Evolutionary conservation across 2,329 filamentous ascomycete genomes (phyloP).

Genomic region (Pseudocercospora cruenta): DNA sequence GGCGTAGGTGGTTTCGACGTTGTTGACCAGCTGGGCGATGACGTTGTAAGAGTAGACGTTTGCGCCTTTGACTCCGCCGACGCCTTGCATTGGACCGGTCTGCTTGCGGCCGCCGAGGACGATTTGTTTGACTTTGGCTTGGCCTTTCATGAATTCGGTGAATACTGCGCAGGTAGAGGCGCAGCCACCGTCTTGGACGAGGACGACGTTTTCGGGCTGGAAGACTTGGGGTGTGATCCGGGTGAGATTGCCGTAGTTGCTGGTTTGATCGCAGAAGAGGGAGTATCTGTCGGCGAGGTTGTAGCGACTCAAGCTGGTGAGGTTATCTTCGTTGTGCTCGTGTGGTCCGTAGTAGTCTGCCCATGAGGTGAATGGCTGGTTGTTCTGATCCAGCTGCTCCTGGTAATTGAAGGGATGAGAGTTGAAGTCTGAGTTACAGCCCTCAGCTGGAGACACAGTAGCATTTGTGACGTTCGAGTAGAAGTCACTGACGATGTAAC

Average conservation of each 20-base stretch:
- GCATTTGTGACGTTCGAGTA: slow-evolving; percentile 1
- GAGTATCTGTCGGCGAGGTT: slow-evolving; percentile 34
- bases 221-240: slow-evolving; percentile 43
- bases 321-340: slow-evolving; percentile 34
- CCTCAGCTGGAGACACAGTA: not conserved
- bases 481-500: slow-evolving; percentile 33
- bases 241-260: slow-evolving; percentile 24
- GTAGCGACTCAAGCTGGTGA: slow-evolving; percentile 42
- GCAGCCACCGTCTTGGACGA: slow-evolving; percentile 48
- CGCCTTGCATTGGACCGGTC: slow-evolving; percentile 46
- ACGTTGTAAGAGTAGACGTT: slow-evolving; percentile 33
- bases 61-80: slow-evolving; percentile 47
- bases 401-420: slow-evolving; percentile 41
- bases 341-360: slow-evolving; percentile 42
- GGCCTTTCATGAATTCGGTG: slow-evolving; percentile 46
- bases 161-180: slow-evolving; percentile 49
- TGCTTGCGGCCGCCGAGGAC: slow-evolving; percentile 45
- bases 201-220: slow-evolving; percentile 44
- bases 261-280: not conserved
- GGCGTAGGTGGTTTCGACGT: slow-evolving; percentile 1
- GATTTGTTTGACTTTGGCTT: slow-evolving; percentile 44
- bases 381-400: slow-evolving; percentile 28
- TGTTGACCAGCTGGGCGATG: not conserved
- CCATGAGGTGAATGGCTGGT: slow-evolving; percentile 40
- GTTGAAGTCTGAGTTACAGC: slow-evolving; percentile 6